phyloP scores from a whole-genome alignment of 352 stramenopile species.

The Blastocystis sp. region DNA sequence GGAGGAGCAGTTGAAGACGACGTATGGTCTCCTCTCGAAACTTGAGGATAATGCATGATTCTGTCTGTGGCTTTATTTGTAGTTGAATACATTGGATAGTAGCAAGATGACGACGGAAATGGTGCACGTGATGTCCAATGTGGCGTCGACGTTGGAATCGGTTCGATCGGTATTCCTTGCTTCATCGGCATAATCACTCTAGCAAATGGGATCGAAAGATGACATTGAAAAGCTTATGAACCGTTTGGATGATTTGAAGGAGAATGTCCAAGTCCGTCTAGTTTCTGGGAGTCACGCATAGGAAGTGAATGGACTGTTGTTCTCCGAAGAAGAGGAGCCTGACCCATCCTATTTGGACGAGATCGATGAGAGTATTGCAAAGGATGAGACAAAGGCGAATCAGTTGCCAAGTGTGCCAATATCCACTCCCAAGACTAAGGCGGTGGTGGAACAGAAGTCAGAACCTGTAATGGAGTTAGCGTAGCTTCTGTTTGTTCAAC shows the following conservation, averaged over 20 bases:
- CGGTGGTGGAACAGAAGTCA: background rate
- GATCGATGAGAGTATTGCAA: background rate
- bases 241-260: background rate
- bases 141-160: background rate
- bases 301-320: background rate
- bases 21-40: background rate
- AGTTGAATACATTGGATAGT: slow-evolving; percentile 8
- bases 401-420: background rate
- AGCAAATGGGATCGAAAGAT: slow-evolving; percentile 24
- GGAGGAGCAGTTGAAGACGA: slow-evolving; percentile 12
- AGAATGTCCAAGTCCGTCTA: background rate
- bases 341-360: slow-evolving; percentile 2
- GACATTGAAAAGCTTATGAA: slow-evolving; percentile 16
- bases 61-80: background rate
- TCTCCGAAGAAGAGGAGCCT: background rate
- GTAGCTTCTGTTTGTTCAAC: background rate
- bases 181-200: background rate
- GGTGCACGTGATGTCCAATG: slow-evolving; percentile 12
- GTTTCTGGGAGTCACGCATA: too few relatives aligned
- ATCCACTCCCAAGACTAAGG: background rate
- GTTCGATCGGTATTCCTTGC: background rate
- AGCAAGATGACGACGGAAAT: background rate
- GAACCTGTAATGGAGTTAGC: background rate
- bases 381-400: background rate
- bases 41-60: too few relatives aligned